Percentiles rank a stretch among this genome's conserved stretches.
phyloP scores from a whole-genome alignment of 768 basidiomycete species.

The Plicaturopsis crispa region DNA sequence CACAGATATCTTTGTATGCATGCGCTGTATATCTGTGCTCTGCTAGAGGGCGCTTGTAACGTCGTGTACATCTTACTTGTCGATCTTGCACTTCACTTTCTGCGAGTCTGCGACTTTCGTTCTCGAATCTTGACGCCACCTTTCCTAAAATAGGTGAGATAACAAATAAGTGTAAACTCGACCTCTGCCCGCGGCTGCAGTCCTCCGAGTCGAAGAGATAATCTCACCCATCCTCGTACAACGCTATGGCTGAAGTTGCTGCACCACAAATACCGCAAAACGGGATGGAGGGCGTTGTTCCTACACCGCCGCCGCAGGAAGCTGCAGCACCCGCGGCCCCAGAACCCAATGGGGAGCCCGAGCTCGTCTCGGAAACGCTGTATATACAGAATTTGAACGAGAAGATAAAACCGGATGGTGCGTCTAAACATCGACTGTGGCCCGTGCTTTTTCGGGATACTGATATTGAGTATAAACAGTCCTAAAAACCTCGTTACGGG shows the following conservation, averaged over 20 bases:
- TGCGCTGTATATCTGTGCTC: too few relatives aligned
- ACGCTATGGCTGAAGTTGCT: conserved; percentile 29
- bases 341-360: conserved; percentile 25
- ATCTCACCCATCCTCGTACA: too few relatives aligned
- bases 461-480: conserved; percentile 36
- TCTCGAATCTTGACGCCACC: too few relatives aligned
- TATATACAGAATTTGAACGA: conserved; percentile 97
- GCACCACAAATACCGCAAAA: conserved; percentile 21
- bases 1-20: too few relatives aligned
- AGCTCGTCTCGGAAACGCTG: conserved; percentile 71
- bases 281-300: conserved; percentile 15
- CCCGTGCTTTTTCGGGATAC: conserved; percentile 4
- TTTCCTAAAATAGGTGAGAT: too few relatives aligned
- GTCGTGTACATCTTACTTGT: too few relatives aligned
- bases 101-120: too few relatives aligned
- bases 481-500: conserved; percentile 79
- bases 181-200: too few relatives aligned
- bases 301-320: conserved; percentile 9
- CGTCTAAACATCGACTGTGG: conserved; percentile 7
- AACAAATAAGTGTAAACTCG: too few relatives aligned
- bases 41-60: too few relatives aligned
- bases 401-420: conserved; percentile 79
- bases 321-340: conserved; percentile 10
- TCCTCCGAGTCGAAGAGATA: too few relatives aligned
- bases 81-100: too few relatives aligned